Percentiles rank a stretch among this genome's conserved stretches.
Conservation (phyloP, 257 asterid species). For the Salvia rosmarinus region DNA sequence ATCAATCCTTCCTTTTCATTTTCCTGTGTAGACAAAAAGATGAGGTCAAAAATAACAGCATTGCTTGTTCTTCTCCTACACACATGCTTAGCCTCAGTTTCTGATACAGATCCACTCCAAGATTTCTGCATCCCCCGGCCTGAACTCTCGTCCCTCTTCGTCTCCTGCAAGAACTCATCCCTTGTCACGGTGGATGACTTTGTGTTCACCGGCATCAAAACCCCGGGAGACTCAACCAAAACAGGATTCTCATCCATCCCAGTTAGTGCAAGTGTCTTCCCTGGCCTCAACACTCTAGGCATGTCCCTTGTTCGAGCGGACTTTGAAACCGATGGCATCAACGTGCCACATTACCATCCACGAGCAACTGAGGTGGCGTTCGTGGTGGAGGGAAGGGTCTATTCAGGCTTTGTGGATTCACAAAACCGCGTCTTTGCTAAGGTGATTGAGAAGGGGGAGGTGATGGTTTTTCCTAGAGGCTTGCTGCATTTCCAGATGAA, state of each 20-base stretch:
- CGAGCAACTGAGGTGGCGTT: conserved; percentile 75
- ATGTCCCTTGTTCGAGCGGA: conserved; percentile 77
- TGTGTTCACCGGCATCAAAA: conserved; percentile 54
- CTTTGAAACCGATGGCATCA: conserved; percentile 61
- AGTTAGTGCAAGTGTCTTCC: conserved; percentile 58
- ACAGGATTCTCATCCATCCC: conserved; percentile 70
- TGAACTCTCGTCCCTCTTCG: conserved; percentile 52
- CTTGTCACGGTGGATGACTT: conserved; percentile 65
- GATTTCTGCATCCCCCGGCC: conserved; percentile 75
- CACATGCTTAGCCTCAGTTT: conserved; percentile 40
- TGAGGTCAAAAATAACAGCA: conserved; percentile 38
- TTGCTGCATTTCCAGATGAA: conserved; percentile 83
- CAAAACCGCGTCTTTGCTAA: conserved; percentile 58
- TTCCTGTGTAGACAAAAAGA: conserved; percentile 13
- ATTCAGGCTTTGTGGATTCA: conserved; percentile 79
- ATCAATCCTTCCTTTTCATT: neutral
- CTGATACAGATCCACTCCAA: conserved; percentile 71
- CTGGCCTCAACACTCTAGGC: conserved; percentile 78
- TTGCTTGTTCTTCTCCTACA: conserved; percentile 38
- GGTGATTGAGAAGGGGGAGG: conserved; percentile 75
- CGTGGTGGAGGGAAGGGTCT: conserved; percentile 69
- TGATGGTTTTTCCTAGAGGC: conserved; percentile 82
- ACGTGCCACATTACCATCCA: conserved; percentile 79
- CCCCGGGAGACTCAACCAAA: conserved; percentile 40
- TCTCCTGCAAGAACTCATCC: conserved; percentile 76